Percentiles rank a stretch among this genome's conserved stretches.
These are phyloP conservation scores for Cytauxzoon felis DNA, from an alignment of 169 alveolate species.

Conservation along the genomic window DNA sequence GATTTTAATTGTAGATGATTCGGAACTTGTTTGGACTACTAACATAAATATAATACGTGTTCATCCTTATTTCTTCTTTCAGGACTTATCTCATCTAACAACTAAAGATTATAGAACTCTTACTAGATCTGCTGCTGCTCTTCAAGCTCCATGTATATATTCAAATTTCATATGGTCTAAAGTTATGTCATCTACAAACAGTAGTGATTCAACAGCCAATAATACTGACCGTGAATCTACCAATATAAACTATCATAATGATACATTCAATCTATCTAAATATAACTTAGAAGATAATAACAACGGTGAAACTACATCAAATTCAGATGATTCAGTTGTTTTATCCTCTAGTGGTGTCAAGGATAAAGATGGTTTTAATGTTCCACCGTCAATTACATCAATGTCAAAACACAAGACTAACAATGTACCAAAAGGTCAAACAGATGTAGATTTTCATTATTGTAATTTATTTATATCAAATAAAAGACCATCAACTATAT, in stretches of 20 bases:
- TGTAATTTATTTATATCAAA: neutral
- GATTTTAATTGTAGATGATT: constrained; percentile 39
- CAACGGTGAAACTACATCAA: constrained; percentile 1
- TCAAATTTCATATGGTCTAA: constrained; percentile 38
- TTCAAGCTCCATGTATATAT: constrained; percentile 45
- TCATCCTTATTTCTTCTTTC: constrained; percentile 55
- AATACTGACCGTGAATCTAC: neutral
- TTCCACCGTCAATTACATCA: constrained; percentile 8
- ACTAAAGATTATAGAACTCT: constrained; percentile 10
- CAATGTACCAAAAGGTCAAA: too few relatives aligned
- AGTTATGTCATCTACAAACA: constrained; percentile 7
- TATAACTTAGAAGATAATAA: neutral
- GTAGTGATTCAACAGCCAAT: neutral
- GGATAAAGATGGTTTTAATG: constrained; percentile 45
- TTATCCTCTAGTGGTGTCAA: neutral
- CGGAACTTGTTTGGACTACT: constrained; percentile 45
- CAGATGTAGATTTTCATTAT: too few relatives aligned
- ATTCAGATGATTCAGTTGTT: neutral
- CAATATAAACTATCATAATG: neutral
- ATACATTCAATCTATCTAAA: neutral
- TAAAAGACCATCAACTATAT: neutral
- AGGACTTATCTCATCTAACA: constrained; percentile 10
- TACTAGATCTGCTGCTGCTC: constrained; percentile 41
- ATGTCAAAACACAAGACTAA: constrained; percentile 8
- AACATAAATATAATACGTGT: constrained; percentile 38